These are phyloP conservation scores for Blastocystis hominis DNA, from an alignment of 352 stramenopile genomes.

Conservation along the genomic window DNA sequence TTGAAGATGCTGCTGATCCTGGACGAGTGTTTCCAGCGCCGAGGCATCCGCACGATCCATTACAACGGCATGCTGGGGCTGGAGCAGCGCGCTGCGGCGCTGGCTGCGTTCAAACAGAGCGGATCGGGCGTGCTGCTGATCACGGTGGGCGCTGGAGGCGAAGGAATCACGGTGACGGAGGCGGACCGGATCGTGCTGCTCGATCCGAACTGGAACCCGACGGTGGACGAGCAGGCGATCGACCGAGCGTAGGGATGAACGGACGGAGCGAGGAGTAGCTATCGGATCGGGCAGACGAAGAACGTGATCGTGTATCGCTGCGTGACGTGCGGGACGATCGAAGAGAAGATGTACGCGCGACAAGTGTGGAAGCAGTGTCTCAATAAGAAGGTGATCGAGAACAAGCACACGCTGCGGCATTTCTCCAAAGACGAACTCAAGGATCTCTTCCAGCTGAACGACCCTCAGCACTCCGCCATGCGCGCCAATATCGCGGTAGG, in stretches of 20 bases:
- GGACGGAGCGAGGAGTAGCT: background rate
- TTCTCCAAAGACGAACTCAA: slow-evolving; percentile 1
- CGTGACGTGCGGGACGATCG: slow-evolving; percentile 74
- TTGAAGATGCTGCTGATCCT: slow-evolving; percentile 45
- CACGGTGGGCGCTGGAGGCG: slow-evolving; percentile 29
- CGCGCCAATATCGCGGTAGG: background rate
- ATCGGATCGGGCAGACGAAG: slow-evolving; percentile 74
- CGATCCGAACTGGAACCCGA: slow-evolving; percentile 83
- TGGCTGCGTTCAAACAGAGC: background rate
- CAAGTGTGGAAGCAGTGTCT: slow-evolving; percentile 63
- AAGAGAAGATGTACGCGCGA: slow-evolving; percentile 78
- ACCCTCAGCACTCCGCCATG: background rate
- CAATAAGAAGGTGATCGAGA: slow-evolving; percentile 46
- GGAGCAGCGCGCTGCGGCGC: background rate
- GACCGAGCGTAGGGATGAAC: slow-evolving; percentile 70
- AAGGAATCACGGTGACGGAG: slow-evolving; percentile 31
- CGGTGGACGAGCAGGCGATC: slow-evolving; percentile 82
- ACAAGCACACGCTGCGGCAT: background rate
- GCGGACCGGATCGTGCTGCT: slow-evolving; percentile 77
- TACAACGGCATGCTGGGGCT: background rate
- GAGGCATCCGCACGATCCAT: background rate
- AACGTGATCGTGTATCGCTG: slow-evolving; percentile 78
- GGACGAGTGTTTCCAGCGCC: background rate
- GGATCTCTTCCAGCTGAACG: background rate
- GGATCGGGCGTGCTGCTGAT: slow-evolving; percentile 1